A percentile compares a stretch with the other conserved stretches of the same genome.
These are phyloP conservation scores for Triticum turgidum DNA, from an alignment of 176 grass and related monocot genomes.

Conservation along the genomic window DNA sequence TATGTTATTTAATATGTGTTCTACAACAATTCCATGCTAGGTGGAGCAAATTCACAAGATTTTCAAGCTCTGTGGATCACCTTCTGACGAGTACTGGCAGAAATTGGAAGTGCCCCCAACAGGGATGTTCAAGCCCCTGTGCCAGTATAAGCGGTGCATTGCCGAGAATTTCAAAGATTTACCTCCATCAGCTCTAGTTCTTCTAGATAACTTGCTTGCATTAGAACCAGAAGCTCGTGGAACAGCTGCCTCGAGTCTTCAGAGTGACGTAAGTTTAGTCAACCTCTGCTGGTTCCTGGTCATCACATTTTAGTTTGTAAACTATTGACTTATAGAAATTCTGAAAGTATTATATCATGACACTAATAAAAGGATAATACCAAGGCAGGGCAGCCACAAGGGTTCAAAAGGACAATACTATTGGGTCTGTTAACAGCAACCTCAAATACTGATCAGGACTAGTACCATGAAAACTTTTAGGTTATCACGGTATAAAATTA, in stretches of 20 bases:
- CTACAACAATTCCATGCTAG: conserved; percentile 42
- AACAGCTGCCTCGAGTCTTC: conserved; percentile 62
- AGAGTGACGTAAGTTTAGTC: conserved; percentile 57
- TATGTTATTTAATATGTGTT: not conserved
- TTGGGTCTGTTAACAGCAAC: not conserved
- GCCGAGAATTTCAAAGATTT: conserved; percentile 81
- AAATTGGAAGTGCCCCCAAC: conserved; percentile 77
- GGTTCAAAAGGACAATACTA: not conserved
- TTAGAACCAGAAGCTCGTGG: conserved; percentile 76
- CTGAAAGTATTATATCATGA: not conserved
- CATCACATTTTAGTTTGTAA: not conserved
- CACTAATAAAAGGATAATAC: not conserved
- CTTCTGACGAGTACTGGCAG: conserved; percentile 70
- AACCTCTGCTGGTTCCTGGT: not conserved
- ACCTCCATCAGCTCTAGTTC: conserved; percentile 47
- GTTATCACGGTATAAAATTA: not conserved
- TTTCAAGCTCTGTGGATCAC: conserved; percentile 92
- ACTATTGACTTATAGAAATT: not conserved
- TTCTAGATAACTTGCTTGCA: conserved; percentile 71
- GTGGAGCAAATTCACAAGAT: conserved; percentile 98
- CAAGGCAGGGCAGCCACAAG: not conserved
- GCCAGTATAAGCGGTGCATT: conserved; percentile 56
- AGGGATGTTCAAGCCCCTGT: conserved; percentile 75
- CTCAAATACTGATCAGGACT: not conserved
- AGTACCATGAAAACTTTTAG: not conserved